Conservation (phyloP, 2,329 filamentous ascomycete genomes). For the Karstenula rhodostoma region DNA sequence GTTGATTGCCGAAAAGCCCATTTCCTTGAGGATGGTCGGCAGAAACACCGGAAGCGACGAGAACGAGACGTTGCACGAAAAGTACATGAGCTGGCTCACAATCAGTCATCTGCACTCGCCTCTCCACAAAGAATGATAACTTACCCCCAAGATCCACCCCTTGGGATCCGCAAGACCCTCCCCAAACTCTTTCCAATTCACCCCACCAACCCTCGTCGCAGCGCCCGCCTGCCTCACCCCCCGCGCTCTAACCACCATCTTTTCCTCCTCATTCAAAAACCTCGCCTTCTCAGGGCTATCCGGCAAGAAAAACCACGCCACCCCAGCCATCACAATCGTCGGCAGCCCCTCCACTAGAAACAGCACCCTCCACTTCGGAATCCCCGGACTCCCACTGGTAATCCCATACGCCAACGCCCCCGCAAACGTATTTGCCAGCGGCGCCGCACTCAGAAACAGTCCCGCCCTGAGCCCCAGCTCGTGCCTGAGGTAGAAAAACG, state of each 20-base stretch:
- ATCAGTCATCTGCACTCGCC: not conserved
- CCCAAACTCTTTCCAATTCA: constrained; percentile 42
- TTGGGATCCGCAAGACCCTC: constrained; percentile 41
- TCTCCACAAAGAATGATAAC: constrained; percentile 10
- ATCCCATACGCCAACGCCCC: constrained; percentile 66
- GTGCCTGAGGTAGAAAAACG: constrained; percentile 67
- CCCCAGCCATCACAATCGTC: constrained; percentile 51
- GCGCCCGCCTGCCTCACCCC: constrained; percentile 43
- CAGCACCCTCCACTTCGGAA: constrained; percentile 69
- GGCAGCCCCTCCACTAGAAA: constrained; percentile 59
- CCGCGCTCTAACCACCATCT: constrained; percentile 38
- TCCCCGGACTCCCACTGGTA: constrained; percentile 62
- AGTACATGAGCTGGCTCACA: constrained; percentile 42
- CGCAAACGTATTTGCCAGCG: constrained; percentile 82
- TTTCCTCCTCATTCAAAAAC: constrained; percentile 55
- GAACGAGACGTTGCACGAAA: constrained; percentile 58
- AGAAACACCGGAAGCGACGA: constrained; percentile 58
- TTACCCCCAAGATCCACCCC: constrained; percentile 45
- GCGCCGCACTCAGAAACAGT: constrained; percentile 63
- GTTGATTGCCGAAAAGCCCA: constrained; percentile 72
- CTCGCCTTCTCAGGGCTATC: constrained; percentile 55
- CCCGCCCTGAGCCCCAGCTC: constrained; percentile 65
- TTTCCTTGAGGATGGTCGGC: constrained; percentile 57
- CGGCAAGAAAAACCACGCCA: constrained; percentile 55
- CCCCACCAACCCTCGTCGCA: constrained; percentile 34